Base-by-base conservation (phyloP, 768 basidiomycete genomes). In the Suillus decipiens region DNA sequence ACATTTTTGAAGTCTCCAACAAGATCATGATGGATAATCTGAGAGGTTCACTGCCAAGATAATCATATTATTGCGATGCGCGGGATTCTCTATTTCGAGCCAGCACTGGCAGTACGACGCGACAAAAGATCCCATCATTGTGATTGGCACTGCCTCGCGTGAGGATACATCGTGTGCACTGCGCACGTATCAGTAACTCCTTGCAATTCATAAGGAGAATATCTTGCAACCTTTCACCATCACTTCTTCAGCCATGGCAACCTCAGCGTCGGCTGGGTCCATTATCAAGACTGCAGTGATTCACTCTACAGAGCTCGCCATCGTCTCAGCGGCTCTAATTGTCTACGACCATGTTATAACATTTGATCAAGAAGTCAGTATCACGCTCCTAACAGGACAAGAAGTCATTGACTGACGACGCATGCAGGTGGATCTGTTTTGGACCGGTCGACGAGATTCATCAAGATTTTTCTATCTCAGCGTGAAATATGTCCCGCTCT, bases 391-490 rank as follows among this genome's bases (percentile, higher is more conserved):
- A 33, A 19, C 14, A 10, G 15, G 11, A 14, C 5, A 15, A 5
- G 19, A n/a, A n/a, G 36, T 39, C 22, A 28, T 57, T 22, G 61
- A 34, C 24, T 6, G 28, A 19, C 19, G n/a, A 24, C 9, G 37
- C 9, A 47, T 17, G 10, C 43, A 66, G 65, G 63, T 61, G 36
- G 24, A n/a, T 34, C 34, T 60, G 24, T 66, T 66, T 37, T 66
- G 65, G 65, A 43, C 42, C 19, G 41, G 54, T 28, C 24, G 15
- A 41, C 41, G 59, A 33, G 57, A 51, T 56, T 9, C 55, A 24
- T 64, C 65, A 5, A 65, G 48, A 42, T 48, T 64, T 7, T 19
- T 66, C 7, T 66, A 66, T 48, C 60, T 66, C 17, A 31, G n/a
- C n/a, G 65, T 66, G 47, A 57, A 55, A 8, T 22, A 50, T 15